These are phyloP conservation scores for Torulaspora globosa DNA, from an alignment of 1,139 yeast genomes.

Conservation along the genomic window DNA sequence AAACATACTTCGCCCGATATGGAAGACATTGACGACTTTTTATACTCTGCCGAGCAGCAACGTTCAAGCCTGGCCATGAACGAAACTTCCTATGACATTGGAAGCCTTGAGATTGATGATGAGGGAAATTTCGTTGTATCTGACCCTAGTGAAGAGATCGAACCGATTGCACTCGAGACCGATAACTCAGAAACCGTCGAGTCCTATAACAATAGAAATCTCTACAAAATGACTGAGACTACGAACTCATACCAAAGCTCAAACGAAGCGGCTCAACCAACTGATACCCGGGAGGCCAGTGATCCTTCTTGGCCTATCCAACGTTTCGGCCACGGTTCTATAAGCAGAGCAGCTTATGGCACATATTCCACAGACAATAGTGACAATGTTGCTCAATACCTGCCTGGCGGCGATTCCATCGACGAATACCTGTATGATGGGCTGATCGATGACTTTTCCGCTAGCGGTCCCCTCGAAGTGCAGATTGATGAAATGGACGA, in stretches of 20 bases:
- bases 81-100: slow-evolving; percentile 11
- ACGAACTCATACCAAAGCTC: slow-evolving; percentile 1
- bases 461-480: slow-evolving; percentile 12
- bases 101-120: slow-evolving; percentile 23
- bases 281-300: background rate
- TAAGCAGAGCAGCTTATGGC: background rate
- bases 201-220: slow-evolving; percentile 21
- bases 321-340: background rate
- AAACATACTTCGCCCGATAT: slow-evolving; percentile 8
- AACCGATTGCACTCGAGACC: slow-evolving; percentile 9
- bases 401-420: slow-evolving; percentile 8
- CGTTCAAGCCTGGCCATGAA: slow-evolving; percentile 6
- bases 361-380: slow-evolving; percentile 4
- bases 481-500: slow-evolving; percentile 26
- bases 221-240: slow-evolving; percentile 18
- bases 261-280: background rate
- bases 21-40: slow-evolving; percentile 13
- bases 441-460: slow-evolving; percentile 9
- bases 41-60: slow-evolving; percentile 13
- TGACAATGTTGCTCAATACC: slow-evolving; percentile 6
- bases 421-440: slow-evolving; percentile 13
- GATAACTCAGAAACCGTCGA: slow-evolving; percentile 22
- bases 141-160: slow-evolving; percentile 14
- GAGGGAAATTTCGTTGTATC: slow-evolving; percentile 23
- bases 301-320: background rate